Conservation (phyloP, 2,329 filamentous ascomycete species). For the Dactylellina parvicollis region DNA sequence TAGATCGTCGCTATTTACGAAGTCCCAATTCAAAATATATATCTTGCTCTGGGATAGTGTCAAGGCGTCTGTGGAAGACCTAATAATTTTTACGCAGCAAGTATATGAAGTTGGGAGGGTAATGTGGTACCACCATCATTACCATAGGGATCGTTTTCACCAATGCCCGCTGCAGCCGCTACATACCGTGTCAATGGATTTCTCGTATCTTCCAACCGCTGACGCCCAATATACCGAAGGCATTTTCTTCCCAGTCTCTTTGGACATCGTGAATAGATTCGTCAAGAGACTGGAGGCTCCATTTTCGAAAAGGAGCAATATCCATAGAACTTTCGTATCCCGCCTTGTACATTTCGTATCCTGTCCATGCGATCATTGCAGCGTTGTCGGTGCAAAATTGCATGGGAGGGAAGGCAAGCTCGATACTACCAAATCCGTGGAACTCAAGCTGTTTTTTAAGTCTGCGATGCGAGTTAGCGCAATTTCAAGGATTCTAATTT, state of each 20-base stretch:
- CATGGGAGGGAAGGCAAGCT: slow-evolving; percentile 77
- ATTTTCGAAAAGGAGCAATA: slow-evolving; percentile 72
- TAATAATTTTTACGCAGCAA: no score
- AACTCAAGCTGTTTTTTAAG: slow-evolving; percentile 68
- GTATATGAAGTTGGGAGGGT: no score
- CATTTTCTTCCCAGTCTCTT: slow-evolving; percentile 49
- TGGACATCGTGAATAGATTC: slow-evolving; percentile 17
- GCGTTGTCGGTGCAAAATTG: slow-evolving; percentile 92
- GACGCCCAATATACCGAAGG: slow-evolving; percentile 41
- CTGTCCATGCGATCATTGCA: slow-evolving; percentile 96
- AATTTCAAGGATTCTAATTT: not conserved
- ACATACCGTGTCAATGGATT: not conserved
- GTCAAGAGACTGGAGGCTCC: slow-evolving; percentile 63
- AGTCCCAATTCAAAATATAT: no score
- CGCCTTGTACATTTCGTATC: slow-evolving; percentile 86
- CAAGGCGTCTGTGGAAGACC: no score
- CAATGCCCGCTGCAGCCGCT: no score
- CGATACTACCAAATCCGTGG: slow-evolving; percentile 69
- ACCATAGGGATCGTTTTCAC: no score
- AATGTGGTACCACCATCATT: no score
- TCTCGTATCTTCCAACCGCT: slow-evolving; percentile 44
- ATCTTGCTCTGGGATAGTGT: no score
- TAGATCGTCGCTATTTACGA: no score
- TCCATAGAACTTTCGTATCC: slow-evolving; percentile 74
- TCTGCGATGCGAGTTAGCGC: slow-evolving; percentile 58